Percentiles rank a stretch among this genome's conserved stretches.
phyloP scores from a whole-genome alignment of 768 basidiomycete species.

The Kwoniella dendrophila region DNA sequence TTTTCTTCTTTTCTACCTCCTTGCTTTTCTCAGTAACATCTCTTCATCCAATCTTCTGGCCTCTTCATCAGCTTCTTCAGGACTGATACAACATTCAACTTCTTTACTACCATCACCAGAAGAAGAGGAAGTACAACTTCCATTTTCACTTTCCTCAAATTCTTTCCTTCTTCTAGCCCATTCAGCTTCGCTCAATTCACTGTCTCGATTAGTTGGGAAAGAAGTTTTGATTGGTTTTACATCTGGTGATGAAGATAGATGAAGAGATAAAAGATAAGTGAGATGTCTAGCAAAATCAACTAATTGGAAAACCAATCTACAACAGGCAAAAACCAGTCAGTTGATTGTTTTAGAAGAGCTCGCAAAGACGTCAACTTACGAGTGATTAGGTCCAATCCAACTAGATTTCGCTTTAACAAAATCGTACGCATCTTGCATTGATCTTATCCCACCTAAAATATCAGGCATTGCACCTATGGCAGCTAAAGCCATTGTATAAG shows the following conservation, averaged over 20 bases:
- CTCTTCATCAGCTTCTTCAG: constrained; percentile 37
- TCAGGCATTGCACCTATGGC: constrained; percentile 41
- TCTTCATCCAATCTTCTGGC: constrained; percentile 38
- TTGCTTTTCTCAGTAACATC: constrained; percentile 27
- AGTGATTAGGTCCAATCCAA: constrained; percentile 54
- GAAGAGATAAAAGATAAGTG: constrained; percentile 34
- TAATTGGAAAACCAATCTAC: constrained; percentile 53
- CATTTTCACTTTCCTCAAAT: constrained; percentile 32
- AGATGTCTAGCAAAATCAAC: constrained; percentile 52
- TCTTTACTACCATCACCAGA: background rate
- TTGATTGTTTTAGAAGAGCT: background rate
- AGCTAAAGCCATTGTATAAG: constrained; percentile 53
- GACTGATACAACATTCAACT: constrained; percentile 17
- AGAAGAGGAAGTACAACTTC: background rate
- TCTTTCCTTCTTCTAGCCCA: constrained; percentile 42
- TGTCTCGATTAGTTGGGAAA: constrained; percentile 28
- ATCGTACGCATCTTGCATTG: constrained; percentile 56
- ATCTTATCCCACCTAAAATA: constrained; percentile 33
- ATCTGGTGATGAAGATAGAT: constrained; percentile 14
- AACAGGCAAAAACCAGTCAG: background rate
- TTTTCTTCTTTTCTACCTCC: background rate
- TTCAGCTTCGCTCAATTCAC: constrained; percentile 40
- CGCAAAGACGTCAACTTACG: constrained; percentile 34
- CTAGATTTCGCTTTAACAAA: constrained; percentile 47
- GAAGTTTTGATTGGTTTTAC: constrained; percentile 20